phyloP scores from a whole-genome alignment of 192 early-diverging fungal species.

The Coemansia sp. region DNA sequence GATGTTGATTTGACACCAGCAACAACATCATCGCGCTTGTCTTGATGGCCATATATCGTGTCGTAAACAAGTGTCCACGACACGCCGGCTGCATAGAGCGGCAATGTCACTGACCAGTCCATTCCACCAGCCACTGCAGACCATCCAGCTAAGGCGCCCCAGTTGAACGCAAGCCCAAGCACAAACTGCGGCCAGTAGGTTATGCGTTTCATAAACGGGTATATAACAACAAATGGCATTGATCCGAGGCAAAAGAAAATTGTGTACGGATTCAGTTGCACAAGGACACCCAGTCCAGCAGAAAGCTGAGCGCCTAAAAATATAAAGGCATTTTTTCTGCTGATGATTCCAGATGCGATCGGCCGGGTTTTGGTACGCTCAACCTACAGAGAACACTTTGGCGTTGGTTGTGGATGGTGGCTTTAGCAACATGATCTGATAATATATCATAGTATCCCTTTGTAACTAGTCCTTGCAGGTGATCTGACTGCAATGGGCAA shows the following conservation, averaged over 20 bases:
- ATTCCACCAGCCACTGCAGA: slow-evolving; percentile 70
- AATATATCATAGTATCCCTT: too few species aligned
- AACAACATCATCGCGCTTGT: slow-evolving; percentile 86
- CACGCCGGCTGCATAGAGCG: slow-evolving; percentile 82
- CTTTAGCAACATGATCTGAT: background rate
- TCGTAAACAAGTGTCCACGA: slow-evolving; percentile 96
- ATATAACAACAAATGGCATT: slow-evolving; percentile 71
- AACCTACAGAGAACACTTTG: slow-evolving; percentile 50
- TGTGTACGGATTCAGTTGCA: slow-evolving; percentile 89
- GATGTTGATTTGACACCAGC: slow-evolving; percentile 93
- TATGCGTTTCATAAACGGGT: slow-evolving; percentile 94
- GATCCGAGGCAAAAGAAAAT: slow-evolving; percentile 82
- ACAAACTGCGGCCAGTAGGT: slow-evolving; percentile 95
- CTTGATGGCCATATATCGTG: slow-evolving; percentile 97
- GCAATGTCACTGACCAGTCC: slow-evolving; percentile 71
- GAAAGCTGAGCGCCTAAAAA: slow-evolving; percentile 81
- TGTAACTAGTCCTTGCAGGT: too few species aligned
- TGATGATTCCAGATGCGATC: slow-evolving; percentile 75
- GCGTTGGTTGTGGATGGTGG: background rate
- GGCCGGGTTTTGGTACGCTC: slow-evolving; percentile 81
- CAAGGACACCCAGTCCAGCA: slow-evolving; percentile 77
- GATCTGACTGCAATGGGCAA: background rate
- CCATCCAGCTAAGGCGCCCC: slow-evolving; percentile 89
- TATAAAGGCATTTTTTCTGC: slow-evolving; percentile 64
- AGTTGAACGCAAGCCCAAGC: slow-evolving; percentile 90